Percentiles rank a stretch among this genome's conserved stretches.
phyloP scores from a whole-genome alignment of 2,329 filamentous ascomycete genomes.

The Trichophyton verrucosum region DNA sequence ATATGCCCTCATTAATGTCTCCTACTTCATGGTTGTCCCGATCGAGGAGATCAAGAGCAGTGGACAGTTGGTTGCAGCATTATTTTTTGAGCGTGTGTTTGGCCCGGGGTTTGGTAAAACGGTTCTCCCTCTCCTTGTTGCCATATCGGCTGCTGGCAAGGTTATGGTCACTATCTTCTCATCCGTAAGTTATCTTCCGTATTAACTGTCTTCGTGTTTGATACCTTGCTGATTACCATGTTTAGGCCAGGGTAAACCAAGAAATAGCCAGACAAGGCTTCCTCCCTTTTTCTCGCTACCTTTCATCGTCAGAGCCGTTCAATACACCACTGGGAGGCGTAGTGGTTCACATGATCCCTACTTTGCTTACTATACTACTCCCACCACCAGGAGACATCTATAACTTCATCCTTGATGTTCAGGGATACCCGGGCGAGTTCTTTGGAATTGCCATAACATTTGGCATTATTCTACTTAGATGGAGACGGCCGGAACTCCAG shows the following conservation, averaged over 20 bases:
- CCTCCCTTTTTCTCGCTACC: slow-evolving; percentile 47
- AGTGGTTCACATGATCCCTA: slow-evolving; percentile 56
- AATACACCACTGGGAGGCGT: slow-evolving; percentile 55
- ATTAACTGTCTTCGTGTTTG: too few relatives aligned
- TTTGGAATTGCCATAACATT: slow-evolving; percentile 45
- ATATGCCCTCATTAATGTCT: slow-evolving; percentile 55
- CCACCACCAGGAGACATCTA: slow-evolving; percentile 56
- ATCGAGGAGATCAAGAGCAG: slow-evolving; percentile 54
- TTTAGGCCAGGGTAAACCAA: slow-evolving; percentile 54
- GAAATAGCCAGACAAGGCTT: slow-evolving; percentile 62
- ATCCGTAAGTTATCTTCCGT: slow-evolving; percentile 36
- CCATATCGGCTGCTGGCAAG: slow-evolving; percentile 56
- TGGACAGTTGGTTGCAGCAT: slow-evolving; percentile 54
- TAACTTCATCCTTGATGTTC: slow-evolving; percentile 60
- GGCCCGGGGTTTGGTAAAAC: slow-evolving; percentile 45
- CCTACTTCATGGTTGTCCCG: slow-evolving; percentile 53
- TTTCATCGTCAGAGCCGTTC: slow-evolving; percentile 56
- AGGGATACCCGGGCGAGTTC: slow-evolving; percentile 54
- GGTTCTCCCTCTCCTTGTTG: slow-evolving; percentile 52
- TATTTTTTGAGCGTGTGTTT: slow-evolving; percentile 56
- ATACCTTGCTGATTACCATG: slow-evolving; percentile 6
- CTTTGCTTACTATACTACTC: slow-evolving; percentile 51
- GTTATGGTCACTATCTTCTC: slow-evolving; percentile 62
- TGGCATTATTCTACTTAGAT: slow-evolving; percentile 50
- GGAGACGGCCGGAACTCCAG: slow-evolving; percentile 45